phyloP scores from a whole-genome alignment of 768 basidiomycete species.

The Clavulina sp. region DNA sequence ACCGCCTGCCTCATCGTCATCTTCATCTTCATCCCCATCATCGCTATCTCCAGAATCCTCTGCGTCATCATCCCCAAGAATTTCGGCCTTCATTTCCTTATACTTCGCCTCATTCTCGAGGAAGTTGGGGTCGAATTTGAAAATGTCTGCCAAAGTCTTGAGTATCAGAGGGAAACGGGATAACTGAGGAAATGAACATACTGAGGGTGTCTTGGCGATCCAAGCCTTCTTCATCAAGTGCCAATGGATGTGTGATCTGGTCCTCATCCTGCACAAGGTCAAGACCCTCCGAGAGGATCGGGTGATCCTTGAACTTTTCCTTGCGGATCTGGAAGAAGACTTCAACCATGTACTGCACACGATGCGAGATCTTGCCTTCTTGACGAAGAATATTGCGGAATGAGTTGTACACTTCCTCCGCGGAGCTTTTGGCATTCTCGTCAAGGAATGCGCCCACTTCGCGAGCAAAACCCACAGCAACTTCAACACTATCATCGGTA shows the following conservation, averaged over 20 bases:
- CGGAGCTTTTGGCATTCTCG: constrained; percentile 89
- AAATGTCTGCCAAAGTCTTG: constrained; percentile 55
- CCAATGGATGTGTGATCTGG: constrained; percentile 87
- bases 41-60: constrained; percentile 32
- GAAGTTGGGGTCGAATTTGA: constrained; percentile 83
- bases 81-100: constrained; percentile 77
- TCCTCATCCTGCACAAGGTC: constrained; percentile 97
- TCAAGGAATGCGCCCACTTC: constrained; percentile 91
- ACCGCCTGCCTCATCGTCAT: constrained; percentile 26
- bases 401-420: constrained; percentile 86
- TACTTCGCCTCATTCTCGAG: constrained; percentile 89
- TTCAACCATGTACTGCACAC: constrained; percentile 99
- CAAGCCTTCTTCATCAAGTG: constrained; percentile 82
- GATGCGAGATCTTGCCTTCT: constrained; percentile 84
- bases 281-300: constrained; percentile 79
- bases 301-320: constrained; percentile 99
- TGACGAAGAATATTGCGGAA: constrained; percentile 86
- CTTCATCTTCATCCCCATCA: constrained; percentile 39
- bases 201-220: constrained; percentile 90
- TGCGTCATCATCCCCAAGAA: constrained; percentile 71
- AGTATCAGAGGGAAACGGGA: constrained; percentile 1
- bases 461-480: constrained; percentile 92
- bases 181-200: constrained; percentile 26
- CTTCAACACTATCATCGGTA: constrained; percentile 95
- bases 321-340: constrained; percentile 98